phyloP scores from a whole-genome alignment of 257 asterid species.

The Solanum peruvianum region DNA sequence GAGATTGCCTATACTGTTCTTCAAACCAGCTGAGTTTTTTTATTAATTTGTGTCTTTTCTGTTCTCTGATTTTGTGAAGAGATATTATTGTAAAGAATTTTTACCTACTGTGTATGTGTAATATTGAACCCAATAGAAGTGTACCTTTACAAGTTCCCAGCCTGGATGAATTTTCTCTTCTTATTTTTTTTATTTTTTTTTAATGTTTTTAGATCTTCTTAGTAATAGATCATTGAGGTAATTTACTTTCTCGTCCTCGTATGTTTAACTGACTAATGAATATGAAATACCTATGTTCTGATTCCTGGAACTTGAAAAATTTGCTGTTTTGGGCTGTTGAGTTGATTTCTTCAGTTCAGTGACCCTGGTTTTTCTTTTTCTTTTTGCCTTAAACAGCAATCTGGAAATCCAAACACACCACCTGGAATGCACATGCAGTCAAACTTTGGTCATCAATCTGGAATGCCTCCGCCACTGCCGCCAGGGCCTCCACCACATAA shows the following conservation, averaged over 20 bases:
- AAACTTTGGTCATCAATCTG: conserved; percentile 48
- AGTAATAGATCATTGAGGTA: background rate
- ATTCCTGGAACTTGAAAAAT: background rate
- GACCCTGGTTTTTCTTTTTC: background rate
- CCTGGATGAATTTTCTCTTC: background rate
- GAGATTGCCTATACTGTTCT: background rate
- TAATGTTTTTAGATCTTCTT: background rate
- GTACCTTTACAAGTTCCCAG: background rate
- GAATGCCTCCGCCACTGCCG: conserved; percentile 84
- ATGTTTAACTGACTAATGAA: background rate
- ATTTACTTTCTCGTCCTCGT: background rate
- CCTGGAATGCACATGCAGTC: conserved; percentile 51
- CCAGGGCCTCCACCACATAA: conserved; percentile 96
- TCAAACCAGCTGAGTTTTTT: background rate
- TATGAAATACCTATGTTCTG: background rate
- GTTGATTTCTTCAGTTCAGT: background rate
- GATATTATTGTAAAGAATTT: background rate
- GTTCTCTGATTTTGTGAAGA: background rate
- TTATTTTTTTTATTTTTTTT: too few relatives aligned
- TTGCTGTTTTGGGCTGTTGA: background rate
- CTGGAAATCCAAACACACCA: conserved; percentile 66
- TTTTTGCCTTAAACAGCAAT: conserved; percentile 20
- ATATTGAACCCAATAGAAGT: background rate
- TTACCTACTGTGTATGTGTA: background rate
- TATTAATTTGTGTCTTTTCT: background rate